These are phyloP conservation scores for Cochlearia excelsa DNA, from an alignment of 345 rosid genomes.

Conservation along the genomic window DNA sequence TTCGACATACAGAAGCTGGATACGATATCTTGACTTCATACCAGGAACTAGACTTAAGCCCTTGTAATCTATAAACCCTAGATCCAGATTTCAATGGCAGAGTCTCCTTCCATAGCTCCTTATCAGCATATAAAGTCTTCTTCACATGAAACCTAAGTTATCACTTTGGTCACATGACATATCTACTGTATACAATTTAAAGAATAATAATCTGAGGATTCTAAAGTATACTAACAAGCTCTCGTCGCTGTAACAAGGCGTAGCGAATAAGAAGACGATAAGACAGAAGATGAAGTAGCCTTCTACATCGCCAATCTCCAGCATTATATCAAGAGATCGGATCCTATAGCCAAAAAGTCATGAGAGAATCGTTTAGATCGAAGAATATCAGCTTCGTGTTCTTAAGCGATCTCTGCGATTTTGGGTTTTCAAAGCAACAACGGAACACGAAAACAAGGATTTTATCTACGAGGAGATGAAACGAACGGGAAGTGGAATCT, in stretches of 20 bases:
- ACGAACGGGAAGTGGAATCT: not conserved
- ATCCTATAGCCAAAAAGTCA: constrained; percentile 8
- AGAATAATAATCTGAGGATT: not conserved
- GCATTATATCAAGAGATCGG: constrained; percentile 6
- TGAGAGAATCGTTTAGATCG: not conserved
- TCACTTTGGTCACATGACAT: not conserved
- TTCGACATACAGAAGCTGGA: constrained; percentile 90
- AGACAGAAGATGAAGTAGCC: constrained; percentile 26
- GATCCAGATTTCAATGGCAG: constrained; percentile 57
- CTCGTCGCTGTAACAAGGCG: constrained; percentile 35
- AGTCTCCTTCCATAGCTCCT: constrained; percentile 68
- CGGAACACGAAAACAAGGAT: not conserved
- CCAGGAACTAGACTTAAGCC: constrained; percentile 68
- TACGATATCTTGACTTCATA: constrained; percentile 98
- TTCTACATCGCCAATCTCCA: constrained; percentile 4
- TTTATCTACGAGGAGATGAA: not conserved
- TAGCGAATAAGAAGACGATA: constrained; percentile 23
- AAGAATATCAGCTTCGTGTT: not conserved
- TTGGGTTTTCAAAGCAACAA: not conserved
- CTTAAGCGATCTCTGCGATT: constrained; percentile 2
- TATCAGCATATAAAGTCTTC: constrained; percentile 51
- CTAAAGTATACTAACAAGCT: constrained; percentile 37
- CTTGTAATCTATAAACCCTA: constrained; percentile 53
- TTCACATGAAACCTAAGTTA: constrained; percentile 39
- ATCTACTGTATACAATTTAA: not conserved